Evolutionary conservation across 257 asterid species (phyloP).

Genomic region (Eucommia ulmoides): DNA sequence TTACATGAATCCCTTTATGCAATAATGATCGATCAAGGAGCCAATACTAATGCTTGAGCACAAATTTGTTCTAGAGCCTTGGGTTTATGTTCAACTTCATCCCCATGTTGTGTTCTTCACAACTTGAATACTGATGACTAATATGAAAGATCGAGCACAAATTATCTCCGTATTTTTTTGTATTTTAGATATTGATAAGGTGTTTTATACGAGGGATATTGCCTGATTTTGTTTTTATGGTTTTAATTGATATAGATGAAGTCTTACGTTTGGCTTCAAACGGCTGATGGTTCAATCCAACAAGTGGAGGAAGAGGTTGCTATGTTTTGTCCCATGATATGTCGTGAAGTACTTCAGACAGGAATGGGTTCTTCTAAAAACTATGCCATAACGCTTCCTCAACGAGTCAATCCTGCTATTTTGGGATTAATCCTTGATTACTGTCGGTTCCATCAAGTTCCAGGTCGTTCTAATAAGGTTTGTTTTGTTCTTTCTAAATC

Average conservation of each 20-base stretch:
- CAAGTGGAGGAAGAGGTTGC: slow-evolving; percentile 46
- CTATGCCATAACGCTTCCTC: slow-evolving; percentile 33
- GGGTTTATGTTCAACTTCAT: background rate
- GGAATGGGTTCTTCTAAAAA: slow-evolving; percentile 35
- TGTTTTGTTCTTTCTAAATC: background rate
- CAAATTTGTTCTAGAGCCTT: background rate
- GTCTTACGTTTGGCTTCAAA: slow-evolving; percentile 35
- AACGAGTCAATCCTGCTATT: slow-evolving; percentile 28
- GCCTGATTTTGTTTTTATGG: slow-evolving; percentile 5
- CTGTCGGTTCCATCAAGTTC: slow-evolving; percentile 39
- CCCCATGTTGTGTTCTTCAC: background rate
- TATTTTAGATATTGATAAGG: no score
- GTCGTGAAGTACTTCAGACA: slow-evolving; percentile 28
- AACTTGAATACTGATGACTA: background rate
- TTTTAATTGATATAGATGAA: slow-evolving; percentile 18
- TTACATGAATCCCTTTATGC: no score
- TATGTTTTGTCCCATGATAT: slow-evolving; percentile 40
- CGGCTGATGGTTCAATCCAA: slow-evolving; percentile 38
- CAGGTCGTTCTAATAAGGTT: slow-evolving; percentile 39
- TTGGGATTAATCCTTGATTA: slow-evolving; percentile 31
- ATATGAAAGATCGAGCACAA: background rate
- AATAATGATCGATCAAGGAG: no score
- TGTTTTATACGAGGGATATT: no score
- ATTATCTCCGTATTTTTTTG: background rate
- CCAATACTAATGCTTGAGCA: no score